phyloP scores from a whole-genome alignment of 2,329 filamentous ascomycete species.

The Leptographium procerum region DNA sequence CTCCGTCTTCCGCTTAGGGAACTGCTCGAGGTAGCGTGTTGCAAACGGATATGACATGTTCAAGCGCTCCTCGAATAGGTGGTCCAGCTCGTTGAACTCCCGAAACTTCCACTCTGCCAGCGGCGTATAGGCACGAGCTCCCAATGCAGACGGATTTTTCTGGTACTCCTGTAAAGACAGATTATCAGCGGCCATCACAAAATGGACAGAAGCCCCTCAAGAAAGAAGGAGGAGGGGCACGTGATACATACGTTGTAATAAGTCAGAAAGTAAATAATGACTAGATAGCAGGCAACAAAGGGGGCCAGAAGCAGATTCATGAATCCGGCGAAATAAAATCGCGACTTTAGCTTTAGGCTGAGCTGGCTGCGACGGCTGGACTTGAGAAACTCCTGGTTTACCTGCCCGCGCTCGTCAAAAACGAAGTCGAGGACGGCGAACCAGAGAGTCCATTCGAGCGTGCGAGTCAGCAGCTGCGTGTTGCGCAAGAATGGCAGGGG shows the following conservation, averaged over 20 bases:
- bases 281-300: slow-evolving; percentile 73
- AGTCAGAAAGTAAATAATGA: slow-evolving; percentile 84
- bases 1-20: slow-evolving; percentile 88
- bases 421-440: slow-evolving; percentile 88
- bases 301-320: slow-evolving; percentile 82
- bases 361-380: slow-evolving; percentile 68
- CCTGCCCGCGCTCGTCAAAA: slow-evolving; percentile 80
- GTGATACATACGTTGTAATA: slow-evolving; percentile 79
- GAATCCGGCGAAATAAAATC: slow-evolving; percentile 72
- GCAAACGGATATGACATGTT: slow-evolving; percentile 95
- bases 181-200: slow-evolving; percentile 10
- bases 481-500: slow-evolving; percentile 73
- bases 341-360: slow-evolving; percentile 63
- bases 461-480: slow-evolving; percentile 76
- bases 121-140: slow-evolving; percentile 83
- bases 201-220: background rate
- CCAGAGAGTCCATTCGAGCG: slow-evolving; percentile 83
- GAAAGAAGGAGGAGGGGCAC: background rate
- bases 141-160: slow-evolving; percentile 78
- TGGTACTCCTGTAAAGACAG: slow-evolving; percentile 63
- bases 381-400: slow-evolving; percentile 76
- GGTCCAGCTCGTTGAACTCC: slow-evolving; percentile 92
- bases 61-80: slow-evolving; percentile 78
- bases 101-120: slow-evolving; percentile 97
- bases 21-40: slow-evolving; percentile 85